phyloP scores from a whole-genome alignment of 176 grass and related monocot genomes.

The Zizania latifolia region DNA sequence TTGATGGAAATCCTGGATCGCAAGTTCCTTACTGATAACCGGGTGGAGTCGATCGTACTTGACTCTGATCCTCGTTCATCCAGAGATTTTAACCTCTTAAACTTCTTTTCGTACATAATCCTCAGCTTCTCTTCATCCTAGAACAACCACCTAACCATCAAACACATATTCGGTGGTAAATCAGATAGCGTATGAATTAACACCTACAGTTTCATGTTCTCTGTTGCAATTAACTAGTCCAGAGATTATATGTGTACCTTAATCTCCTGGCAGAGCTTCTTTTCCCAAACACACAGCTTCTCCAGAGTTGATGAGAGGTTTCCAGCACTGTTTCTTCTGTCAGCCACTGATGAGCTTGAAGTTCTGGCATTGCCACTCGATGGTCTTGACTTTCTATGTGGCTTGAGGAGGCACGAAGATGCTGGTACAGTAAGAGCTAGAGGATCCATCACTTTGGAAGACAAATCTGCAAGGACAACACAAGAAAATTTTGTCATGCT shows the following conservation, averaged over 20 bases:
- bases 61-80: constrained; percentile 56
- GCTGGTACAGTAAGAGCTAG: constrained; percentile 29
- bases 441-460: constrained; percentile 48
- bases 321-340: not conserved
- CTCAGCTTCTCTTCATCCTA: constrained; percentile 89
- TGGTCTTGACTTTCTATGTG: constrained; percentile 29
- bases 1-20: constrained; percentile 47
- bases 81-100: constrained; percentile 36
- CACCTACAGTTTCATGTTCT: too few relatives aligned
- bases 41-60: constrained; percentile 28
- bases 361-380: constrained; percentile 9
- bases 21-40: constrained; percentile 29
- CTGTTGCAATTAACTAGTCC: too few relatives aligned
- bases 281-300: constrained; percentile 88
- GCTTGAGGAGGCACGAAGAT: constrained; percentile 46
- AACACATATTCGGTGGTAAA: constrained; percentile 53
- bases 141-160: constrained; percentile 76
- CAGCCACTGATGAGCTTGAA: not conserved
- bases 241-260: constrained; percentile 44
- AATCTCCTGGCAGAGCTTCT: constrained; percentile 79
- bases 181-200: constrained; percentile 20
- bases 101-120: constrained; percentile 54
- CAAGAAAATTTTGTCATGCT: not conserved
- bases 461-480: constrained; percentile 50
- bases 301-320: constrained; percentile 72